Percentiles rank a stretch among this genome's conserved stretches.
These are phyloP conservation scores for Hymenoscyphus linearis DNA, from an alignment of 2,329 filamentous ascomycete genomes.

Conservation along the genomic window DNA sequence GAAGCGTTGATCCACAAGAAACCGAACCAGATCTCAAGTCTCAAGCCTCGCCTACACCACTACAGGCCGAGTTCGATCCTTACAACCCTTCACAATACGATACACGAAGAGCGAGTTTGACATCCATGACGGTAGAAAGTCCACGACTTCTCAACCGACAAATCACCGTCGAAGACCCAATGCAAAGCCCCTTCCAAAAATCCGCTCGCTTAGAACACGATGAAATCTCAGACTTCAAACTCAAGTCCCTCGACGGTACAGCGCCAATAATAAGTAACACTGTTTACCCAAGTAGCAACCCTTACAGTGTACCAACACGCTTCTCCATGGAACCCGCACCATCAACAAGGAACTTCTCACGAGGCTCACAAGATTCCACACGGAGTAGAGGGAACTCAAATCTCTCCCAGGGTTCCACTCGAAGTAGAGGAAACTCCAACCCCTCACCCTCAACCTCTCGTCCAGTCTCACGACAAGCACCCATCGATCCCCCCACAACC, in stretches of 20 bases:
- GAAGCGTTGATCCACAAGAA: constrained; percentile 6
- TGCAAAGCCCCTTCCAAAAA: neutral
- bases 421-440: too few relatives aligned
- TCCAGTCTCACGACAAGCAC: neutral
- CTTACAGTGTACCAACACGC: neutral
- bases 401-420: neutral
- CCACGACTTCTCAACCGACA: neutral
- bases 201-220: too few relatives aligned
- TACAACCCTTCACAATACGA: constrained; percentile 19
- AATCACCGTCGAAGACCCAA: neutral
- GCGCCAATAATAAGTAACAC: neutral
- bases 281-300: neutral
- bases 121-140: constrained; percentile 5
- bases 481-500: neutral
- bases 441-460: neutral
- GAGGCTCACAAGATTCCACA: neutral
- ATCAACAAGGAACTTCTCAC: neutral
- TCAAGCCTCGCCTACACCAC: constrained; percentile 10
- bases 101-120: constrained; percentile 11
- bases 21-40: constrained; percentile 10
- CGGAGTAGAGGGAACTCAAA: neutral
- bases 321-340: neutral
- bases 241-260: neutral
- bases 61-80: constrained; percentile 18
- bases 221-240: too few relatives aligned